A percentile compares a stretch with the other conserved stretches of the same genome.
Conservation (phyloP, 2,329 filamentous ascomycete species). For the Byssothecium circinans region DNA sequence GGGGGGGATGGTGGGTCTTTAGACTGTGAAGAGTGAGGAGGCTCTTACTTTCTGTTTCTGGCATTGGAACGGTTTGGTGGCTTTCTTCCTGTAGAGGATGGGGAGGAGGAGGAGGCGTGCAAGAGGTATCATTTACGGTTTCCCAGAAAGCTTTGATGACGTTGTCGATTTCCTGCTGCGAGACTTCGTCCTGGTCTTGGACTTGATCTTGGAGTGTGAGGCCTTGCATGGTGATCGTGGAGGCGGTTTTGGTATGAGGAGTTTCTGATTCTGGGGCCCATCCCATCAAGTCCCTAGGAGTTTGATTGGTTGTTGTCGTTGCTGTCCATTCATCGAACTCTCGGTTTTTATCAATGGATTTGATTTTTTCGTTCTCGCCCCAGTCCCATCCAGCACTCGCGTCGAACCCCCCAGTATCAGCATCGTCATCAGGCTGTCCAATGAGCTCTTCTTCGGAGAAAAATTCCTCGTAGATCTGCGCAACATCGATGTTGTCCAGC, state of each 20-base stretch:
- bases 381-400: not conserved
- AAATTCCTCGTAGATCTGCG: conserved; percentile 11
- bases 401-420: conserved; percentile 12
- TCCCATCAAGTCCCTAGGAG: too few relatives aligned
- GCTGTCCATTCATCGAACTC: not conserved
- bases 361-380: not conserved
- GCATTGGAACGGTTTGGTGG: too few relatives aligned
- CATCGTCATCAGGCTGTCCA: not conserved
- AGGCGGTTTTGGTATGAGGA: too few relatives aligned
- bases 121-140: conserved; percentile 8
- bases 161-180: not conserved
- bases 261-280: too few relatives aligned
- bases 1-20: too few relatives aligned
- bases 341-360: not conserved
- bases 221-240: not conserved
- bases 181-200: not conserved
- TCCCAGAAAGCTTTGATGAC: conserved; percentile 12
- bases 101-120: not conserved
- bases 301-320: too few relatives aligned
- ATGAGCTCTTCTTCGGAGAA: conserved; percentile 9
- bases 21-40: too few relatives aligned
- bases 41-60: too few relatives aligned
- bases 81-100: too few relatives aligned
- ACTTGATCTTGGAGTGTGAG: conserved; percentile 8
- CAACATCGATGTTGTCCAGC: conserved; percentile 12